Evolutionary conservation across 495 filamentous ascomycete genomes (phyloP), one percentile per base, ranked within the genome.

Genomic region (Schizothecium vesticola): DNA sequence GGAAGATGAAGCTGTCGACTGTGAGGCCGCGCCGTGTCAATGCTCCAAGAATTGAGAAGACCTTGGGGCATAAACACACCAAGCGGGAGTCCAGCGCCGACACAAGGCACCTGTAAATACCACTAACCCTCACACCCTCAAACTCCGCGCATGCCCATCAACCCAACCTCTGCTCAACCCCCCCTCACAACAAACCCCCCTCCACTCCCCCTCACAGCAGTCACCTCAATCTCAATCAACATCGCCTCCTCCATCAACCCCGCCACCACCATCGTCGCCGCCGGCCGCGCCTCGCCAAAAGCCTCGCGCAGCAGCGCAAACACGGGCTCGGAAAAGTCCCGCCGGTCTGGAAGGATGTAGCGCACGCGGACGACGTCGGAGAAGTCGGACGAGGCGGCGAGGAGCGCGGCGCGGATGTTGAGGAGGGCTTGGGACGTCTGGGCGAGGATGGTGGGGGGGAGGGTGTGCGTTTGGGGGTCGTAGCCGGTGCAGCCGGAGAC

Each of bases 221-320:
- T 80, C 57, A 80, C 78, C 73, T 81, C 78, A 28, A 81, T 70
- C 71, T 81, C 80, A 63, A 81, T 76, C 74, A 72, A 74, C 80
- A 81, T 81, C 61, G 61, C 74, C 66, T 78, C 77, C 65, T 79
- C 73, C 77, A 81, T 77, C 65, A 81, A 61, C 22, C 73, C 75
- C 9, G 80, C 74, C 62, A 76, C 74, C 10, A 81, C 68, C 78
- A 81, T 81, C 10, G 77, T 81, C 19, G 78, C 78, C n/a, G 79
- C 78, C 2, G 80, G 80, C 31, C 80, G 64, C 10, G 74, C 75
- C 11, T 74, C 56, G 2, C 74, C 58, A 7, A 77, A 77, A 24
- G 80, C 65, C 76, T 77, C 80, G 69, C 72, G 75, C 65, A 68
- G 70, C 56, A 80, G 73, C 1, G 78, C 74, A 9, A 75, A 78